Evolutionary conservation across 176 grass and related monocot species (phyloP), one percentile per base, ranked within the genome.

Genomic region (Triticum timopheevii): DNA sequence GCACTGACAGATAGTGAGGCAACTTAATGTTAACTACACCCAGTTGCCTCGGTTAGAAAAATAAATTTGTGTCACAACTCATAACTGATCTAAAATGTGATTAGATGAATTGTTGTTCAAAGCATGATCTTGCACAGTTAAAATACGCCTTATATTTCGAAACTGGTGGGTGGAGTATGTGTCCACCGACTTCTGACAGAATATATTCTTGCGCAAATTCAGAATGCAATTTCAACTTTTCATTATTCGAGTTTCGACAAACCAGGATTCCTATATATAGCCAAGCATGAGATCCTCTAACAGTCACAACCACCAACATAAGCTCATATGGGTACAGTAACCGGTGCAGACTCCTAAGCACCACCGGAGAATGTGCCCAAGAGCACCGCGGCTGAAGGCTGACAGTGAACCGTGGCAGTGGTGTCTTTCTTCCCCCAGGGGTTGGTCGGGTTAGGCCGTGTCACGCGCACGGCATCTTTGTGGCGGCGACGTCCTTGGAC

Each of bases 401-500:
- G 33, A 8, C 17, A 19, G 31, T 17, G 64, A 2, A 67, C 64
- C 24, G 1, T 17, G 64, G 64, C 66, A 35, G 66, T 8, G 13
- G 65, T 35, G 31, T 35, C 59, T 30, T 52, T 31, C 25, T 52
- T 19, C 25, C 42, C 42, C 45, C 45, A 19, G 5, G 24, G 73
- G 45, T 20, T 16, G 24, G 24, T 31, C 15, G 2, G 8, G 42
- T 27, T 15, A 7, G 24, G 19, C 3, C 0, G 20, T 1, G 0
- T 77, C 82, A 89, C 1, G 81, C 78, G 9, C 80, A 87, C 1
- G 81, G 72, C 75, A 77, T 70, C 52, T 80, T 40, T 8, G 62
- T 69, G 28, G 81, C 85, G 0, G 85, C 71, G 20, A 70, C 77
- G 35, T 77, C 72, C 25, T 90, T 72, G 49, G 86, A 77, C 65